Base-by-base conservation (phyloP, 2,329 filamentous ascomycete species). In the Cercospora berteroae region DNA sequence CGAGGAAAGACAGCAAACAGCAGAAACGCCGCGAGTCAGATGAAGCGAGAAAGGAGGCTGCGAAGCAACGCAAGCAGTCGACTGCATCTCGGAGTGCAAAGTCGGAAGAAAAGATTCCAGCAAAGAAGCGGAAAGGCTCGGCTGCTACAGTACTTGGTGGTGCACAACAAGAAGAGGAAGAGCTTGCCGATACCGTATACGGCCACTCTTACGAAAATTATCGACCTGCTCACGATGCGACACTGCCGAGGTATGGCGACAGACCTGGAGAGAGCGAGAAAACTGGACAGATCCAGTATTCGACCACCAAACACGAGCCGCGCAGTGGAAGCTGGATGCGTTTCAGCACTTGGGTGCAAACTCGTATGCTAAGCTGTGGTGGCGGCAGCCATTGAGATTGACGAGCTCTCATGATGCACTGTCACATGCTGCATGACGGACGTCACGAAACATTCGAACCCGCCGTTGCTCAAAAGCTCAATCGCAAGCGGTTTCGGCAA, bases 261-360 rank as follows among this genome's bases (percentile, higher is more conserved):
- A 61, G 65, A 27, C 71, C 74, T 7, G 74, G 73, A 18, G 63
- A 69, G 48, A 75, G 72, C 16, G 73, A 76, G 64, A 75, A 73
- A 67, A 67, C 63, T 39, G 65, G 63, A 25, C 65, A 65, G 60
- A 50, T 66, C 29, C 64, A 63, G 52, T 64, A 60, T 44, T 55
- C 67, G 16, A 55, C 42, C 33, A 44, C 60, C 4, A 33, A 36
- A 20, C 39, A 63, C 44, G 33, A 67, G 60, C n/a, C 61, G 48
- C 65, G 62, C 56, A 61, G 66, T 61, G 69, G 70, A 31, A 75
- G 80, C 23, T 87, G 85, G 85, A 79, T 85, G 66, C 79, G 83
- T 25, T 87, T 87, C 73, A 77, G 86, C 64, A 85, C 85, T 1
- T 87, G 85, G 85, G 78, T 86, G 68, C 81, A 83, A 73, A 87